Percentiles rank a stretch among this genome's conserved stretches.
Evolutionary conservation across 441 rosid genomes (phyloP).

Genomic region (Cnidoscolus chayamansa): DNA sequence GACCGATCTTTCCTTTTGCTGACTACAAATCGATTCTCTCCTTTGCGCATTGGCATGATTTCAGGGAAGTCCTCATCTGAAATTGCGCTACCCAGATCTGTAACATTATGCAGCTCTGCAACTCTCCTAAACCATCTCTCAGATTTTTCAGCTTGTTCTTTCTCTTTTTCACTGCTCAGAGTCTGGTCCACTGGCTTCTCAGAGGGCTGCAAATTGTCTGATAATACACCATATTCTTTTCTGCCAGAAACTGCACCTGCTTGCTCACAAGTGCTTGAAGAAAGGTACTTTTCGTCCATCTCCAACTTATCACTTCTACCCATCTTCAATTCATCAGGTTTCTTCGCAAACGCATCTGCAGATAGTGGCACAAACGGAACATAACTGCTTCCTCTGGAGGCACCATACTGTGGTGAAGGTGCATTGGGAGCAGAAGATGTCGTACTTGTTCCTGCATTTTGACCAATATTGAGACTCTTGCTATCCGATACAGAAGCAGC

Average conservation of each 20-base stretch:
- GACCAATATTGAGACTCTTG: slow-evolving; percentile 8
- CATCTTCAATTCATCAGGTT: slow-evolving; percentile 32
- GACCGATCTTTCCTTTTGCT: slow-evolving; percentile 83
- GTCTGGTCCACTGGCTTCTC: slow-evolving; percentile 23
- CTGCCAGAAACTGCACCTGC: slow-evolving; percentile 20
- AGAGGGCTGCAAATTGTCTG: slow-evolving; percentile 18
- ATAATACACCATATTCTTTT: slow-evolving; percentile 17
- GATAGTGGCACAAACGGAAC: slow-evolving; percentile 82
- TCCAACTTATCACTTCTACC: slow-evolving; percentile 29
- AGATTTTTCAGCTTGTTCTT: slow-evolving; percentile 47
- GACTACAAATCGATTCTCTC: slow-evolving; percentile 83
- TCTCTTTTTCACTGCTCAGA: slow-evolving; percentile 28
- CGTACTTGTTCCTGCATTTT: slow-evolving; percentile 18
- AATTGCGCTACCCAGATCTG: slow-evolving; percentile 69
- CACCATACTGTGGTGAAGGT: slow-evolving; percentile 29
- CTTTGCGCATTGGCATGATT: slow-evolving; percentile 91
- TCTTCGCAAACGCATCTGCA: slow-evolving; percentile 65
- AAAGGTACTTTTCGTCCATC: slow-evolving; percentile 21
- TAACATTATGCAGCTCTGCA: slow-evolving; percentile 77
- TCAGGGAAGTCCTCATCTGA: slow-evolving; percentile 90
- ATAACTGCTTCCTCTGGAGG: slow-evolving; percentile 34
- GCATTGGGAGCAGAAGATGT: slow-evolving; percentile 23
- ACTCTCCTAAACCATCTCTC: slow-evolving; percentile 92
- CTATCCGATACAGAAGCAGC: slow-evolving; percentile 25
- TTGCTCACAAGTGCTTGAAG: slow-evolving; percentile 25